Conservation (phyloP, 2,329 filamentous ascomycete species). For the Berkeleyomyces rouxiae region DNA sequence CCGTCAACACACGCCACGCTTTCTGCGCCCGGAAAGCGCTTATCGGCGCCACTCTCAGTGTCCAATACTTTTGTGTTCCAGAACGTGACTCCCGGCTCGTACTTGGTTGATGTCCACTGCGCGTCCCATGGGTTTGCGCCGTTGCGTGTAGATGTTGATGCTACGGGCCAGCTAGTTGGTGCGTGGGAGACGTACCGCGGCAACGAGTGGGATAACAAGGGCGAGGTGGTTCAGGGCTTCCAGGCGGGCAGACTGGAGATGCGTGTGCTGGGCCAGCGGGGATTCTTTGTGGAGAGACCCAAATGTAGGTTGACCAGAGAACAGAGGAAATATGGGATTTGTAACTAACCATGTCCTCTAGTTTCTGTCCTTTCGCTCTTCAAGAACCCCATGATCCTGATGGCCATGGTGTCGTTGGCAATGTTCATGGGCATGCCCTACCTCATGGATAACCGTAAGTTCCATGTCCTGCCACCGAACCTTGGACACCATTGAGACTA, state of each 20-base stretch:
- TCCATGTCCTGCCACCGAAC: not conserved
- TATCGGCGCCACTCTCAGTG: constrained; percentile 46
- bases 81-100: constrained; percentile 55
- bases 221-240: constrained; percentile 36
- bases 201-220: constrained; percentile 79
- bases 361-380: constrained; percentile 68
- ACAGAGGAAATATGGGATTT: not conserved
- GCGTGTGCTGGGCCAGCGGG: constrained; percentile 44
- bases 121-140: constrained; percentile 60
- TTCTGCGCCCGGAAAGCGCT: constrained; percentile 23
- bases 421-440: constrained; percentile 90
- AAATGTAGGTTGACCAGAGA: constrained; percentile 43
- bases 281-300: constrained; percentile 59
- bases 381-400: constrained; percentile 92
- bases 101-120: constrained; percentile 68
- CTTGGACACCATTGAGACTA: constrained; percentile 8
- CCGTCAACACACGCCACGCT: constrained; percentile 50
- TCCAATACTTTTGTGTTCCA: constrained; percentile 59
- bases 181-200: constrained; percentile 78
- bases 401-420: constrained; percentile 66
- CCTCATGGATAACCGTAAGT: constrained; percentile 84
- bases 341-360: constrained; percentile 20
- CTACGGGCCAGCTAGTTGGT: constrained; percentile 57
- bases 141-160: constrained; percentile 61
- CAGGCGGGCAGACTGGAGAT: constrained; percentile 38